Base-by-base conservation (phyloP, 371 early-diverging fungal species). In the Lichtheimia hyalospora region DNA sequence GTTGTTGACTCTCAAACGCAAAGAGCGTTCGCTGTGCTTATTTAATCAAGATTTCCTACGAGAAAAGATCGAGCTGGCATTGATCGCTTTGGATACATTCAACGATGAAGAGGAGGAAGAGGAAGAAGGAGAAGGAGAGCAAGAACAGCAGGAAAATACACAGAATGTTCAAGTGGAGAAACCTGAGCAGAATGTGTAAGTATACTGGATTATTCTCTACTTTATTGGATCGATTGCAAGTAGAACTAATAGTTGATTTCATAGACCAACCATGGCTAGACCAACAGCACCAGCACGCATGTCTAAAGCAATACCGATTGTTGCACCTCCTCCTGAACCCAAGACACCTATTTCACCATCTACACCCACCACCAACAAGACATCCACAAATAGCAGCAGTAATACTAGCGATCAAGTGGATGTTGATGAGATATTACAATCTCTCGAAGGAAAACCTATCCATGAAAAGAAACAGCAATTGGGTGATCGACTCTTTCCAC, bases 1-100 rank as follows among this genome's bases (percentile, higher is more conserved):
- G 71, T 43, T 83, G 1, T 42, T 83, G 55, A 77, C 81, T 5
- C 59, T 83, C 18, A 76, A 72, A 49, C 55, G 69, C 39, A 80
- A 80, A 41, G 83, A 83, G 48, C 58, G 81, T 24, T 71, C 81
- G 1, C 42, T 80, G 5, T 83, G 83, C 58, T 51, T 78, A 10
- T 83, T 83, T 43, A 83, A 83, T 57, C 70, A 65, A 8, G 77
- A 80, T 23, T 76, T 78, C 50, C 52, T 80, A 43, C 53, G 61
- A 42, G 72, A 75, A 15, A 83, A 75, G 58, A 71, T 83, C 13
- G 16, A 70, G 18, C 54, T 69, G 54, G 83, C 83, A 20, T 44
- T 67, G 49, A 69, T 68, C 41, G 79, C 83, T n/a, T 63, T 83
- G 40, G 75, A 69, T 21, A 61, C 68, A 10, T 78, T 66, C 49